Percentiles rank a stretch among this genome's conserved stretches.
Evolutionary conservation across 208 protist genomes (phyloP).

Genomic region (Strigomonas culicis): DNA sequence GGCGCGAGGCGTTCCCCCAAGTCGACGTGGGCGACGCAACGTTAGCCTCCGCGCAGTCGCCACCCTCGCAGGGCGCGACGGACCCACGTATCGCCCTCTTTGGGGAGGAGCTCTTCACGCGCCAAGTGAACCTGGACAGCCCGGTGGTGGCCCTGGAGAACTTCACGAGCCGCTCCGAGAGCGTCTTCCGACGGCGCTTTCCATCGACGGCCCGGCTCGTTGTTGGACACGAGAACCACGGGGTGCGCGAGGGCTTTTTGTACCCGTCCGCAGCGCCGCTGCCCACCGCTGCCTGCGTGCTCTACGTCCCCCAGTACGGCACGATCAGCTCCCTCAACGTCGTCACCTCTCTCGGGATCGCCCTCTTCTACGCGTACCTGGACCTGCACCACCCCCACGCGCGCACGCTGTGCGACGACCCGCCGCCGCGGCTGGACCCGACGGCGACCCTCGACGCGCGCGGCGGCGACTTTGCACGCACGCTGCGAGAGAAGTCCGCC

Average conservation of each 20-base stretch:
- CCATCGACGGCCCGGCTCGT: constrained; percentile 39
- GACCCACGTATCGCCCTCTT: constrained; percentile 23
- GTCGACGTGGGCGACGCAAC: too few relatives aligned
- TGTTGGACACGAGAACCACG: constrained; percentile 83
- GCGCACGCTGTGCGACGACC: constrained; percentile 20
- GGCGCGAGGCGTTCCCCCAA: constrained; percentile 1
- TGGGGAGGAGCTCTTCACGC: constrained; percentile 35
- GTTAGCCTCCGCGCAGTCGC: too few relatives aligned
- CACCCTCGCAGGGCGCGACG: too few relatives aligned
- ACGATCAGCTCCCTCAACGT: constrained; percentile 90
- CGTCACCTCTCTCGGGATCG: constrained; percentile 82
- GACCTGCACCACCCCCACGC: constrained; percentile 46
- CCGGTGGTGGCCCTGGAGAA: constrained; percentile 83
- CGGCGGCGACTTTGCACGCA: too few relatives aligned
- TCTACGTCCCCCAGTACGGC: constrained; percentile 89
- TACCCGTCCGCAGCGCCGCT: not conserved
- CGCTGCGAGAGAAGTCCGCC: not conserved
- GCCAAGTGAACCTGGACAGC: not conserved
- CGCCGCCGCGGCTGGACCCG: too few relatives aligned
- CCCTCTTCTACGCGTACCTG: constrained; percentile 73
- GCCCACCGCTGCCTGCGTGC: constrained; percentile 22
- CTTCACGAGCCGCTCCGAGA: constrained; percentile 63
- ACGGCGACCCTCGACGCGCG: too few relatives aligned
- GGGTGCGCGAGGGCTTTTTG: constrained; percentile 55
- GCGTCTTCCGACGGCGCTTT: constrained; percentile 48